These are phyloP conservation scores for Remersonia thermophila DNA, from an alignment of 2,329 filamentous ascomycete species.

Conservation along the genomic window DNA sequence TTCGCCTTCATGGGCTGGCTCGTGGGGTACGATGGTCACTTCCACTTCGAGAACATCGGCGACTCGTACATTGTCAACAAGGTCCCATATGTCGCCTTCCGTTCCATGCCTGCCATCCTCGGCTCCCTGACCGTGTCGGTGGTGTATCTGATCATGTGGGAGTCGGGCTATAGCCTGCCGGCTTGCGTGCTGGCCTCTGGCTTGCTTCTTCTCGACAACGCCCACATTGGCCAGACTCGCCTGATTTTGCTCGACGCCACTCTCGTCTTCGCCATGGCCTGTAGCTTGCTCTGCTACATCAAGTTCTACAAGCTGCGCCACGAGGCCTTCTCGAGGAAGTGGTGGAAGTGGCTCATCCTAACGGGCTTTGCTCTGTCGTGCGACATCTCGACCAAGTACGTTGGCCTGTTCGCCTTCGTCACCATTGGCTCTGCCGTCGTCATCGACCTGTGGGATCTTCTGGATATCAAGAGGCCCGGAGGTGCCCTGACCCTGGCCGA, in stretches of 20 bases:
- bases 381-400: constrained; percentile 97
- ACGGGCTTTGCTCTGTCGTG: constrained; percentile 92
- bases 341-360: constrained; percentile 98
- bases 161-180: constrained; percentile 92
- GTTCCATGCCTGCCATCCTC: constrained; percentile 81
- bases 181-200: constrained; percentile 79
- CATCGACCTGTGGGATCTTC: constrained; percentile 89
- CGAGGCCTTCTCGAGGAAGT: constrained; percentile 80
- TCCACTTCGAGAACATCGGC: constrained; percentile 98
- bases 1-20: constrained; percentile 97
- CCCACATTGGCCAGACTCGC: constrained; percentile 90
- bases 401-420: constrained; percentile 91
- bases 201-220: constrained; percentile 89
- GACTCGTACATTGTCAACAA: constrained; percentile 97
- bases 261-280: constrained; percentile 88
- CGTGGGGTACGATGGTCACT: constrained; percentile 91
- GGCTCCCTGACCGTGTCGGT: constrained; percentile 90
- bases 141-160: constrained; percentile 97
- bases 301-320: constrained; percentile 96
- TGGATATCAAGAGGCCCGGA: constrained; percentile 75
- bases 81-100: constrained; percentile 92
- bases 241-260: constrained; percentile 92
- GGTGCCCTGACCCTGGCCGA: constrained; percentile 68
- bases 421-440: constrained; percentile 88
- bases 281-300: constrained; percentile 87